Percentiles rank a stretch among this genome's conserved stretches.
phyloP scores from a whole-genome alignment of 2,329 filamentous ascomycete species.

The Lasiodiplodia sp. region DNA sequence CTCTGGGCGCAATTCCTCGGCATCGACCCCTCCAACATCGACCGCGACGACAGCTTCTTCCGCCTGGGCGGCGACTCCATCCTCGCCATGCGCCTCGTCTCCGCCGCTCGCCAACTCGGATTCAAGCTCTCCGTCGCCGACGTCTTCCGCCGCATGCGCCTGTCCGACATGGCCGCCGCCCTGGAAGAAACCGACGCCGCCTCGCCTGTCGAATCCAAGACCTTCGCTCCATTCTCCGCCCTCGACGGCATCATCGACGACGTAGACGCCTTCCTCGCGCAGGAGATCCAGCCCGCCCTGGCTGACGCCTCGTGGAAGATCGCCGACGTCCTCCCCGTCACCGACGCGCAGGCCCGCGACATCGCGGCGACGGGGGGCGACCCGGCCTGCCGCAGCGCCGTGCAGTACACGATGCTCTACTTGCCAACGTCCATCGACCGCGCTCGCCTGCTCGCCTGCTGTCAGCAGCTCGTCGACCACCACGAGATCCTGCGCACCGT shows the following conservation, averaged over 20 bases:
- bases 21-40: conserved; percentile 44
- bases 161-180: conserved; percentile 61
- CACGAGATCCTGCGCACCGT: conserved; percentile 73
- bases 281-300: conserved; percentile 60
- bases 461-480: conserved; percentile 62
- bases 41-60: conserved; percentile 52
- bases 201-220: conserved; percentile 36
- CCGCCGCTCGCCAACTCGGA: conserved; percentile 45
- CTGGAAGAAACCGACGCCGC: conserved; percentile 49
- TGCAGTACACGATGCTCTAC: conserved; percentile 70
- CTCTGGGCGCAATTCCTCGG: conserved; percentile 40
- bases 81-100: conserved; percentile 54
- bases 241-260: conserved; percentile 49
- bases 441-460: conserved; percentile 57
- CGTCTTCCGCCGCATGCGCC: conserved; percentile 52
- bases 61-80: conserved; percentile 56
- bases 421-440: conserved; percentile 61
- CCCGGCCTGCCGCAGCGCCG: conserved; percentile 63
- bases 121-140: conserved; percentile 51
- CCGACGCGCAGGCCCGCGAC: conserved; percentile 66
- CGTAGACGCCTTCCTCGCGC: conserved; percentile 53
- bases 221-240: conserved; percentile 60
- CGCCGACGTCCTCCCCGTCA: conserved; percentile 63
- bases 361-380: conserved; percentile 64
- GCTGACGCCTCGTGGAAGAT: conserved; percentile 60